Conservation (phyloP, 768 basidiomycete genomes). For the Trametes villosa region DNA sequence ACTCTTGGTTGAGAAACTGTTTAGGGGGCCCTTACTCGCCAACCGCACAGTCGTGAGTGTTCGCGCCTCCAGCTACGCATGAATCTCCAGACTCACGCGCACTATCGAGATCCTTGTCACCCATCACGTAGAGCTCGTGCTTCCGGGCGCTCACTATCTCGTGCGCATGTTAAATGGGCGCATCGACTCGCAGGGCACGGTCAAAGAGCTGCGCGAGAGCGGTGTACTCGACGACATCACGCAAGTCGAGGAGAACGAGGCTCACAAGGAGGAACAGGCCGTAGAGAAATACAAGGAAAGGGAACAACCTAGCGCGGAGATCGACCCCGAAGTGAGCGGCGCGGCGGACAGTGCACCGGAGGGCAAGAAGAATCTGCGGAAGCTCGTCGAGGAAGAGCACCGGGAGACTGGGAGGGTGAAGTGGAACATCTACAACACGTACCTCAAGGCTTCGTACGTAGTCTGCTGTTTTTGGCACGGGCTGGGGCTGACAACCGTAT, state of each 20-base stretch:
- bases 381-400: constrained; percentile 82
- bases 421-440: constrained; percentile 66
- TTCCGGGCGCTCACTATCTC: constrained; percentile 73
- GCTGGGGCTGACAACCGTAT: neutral
- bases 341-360: constrained; percentile 35
- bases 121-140: constrained; percentile 83
- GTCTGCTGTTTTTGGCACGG: neutral
- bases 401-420: constrained; percentile 82
- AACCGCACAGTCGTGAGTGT: constrained; percentile 68
- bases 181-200: constrained; percentile 73
- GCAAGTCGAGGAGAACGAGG: constrained; percentile 53
- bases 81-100: neutral
- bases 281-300: constrained; percentile 25
- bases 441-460: constrained; percentile 72
- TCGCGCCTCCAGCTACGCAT: neutral
- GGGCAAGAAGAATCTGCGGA: constrained; percentile 63
- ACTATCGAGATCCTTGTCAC: constrained; percentile 67
- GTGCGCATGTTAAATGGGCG: constrained; percentile 83
- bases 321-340: constrained; percentile 29
- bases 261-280: constrained; percentile 48
- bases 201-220: constrained; percentile 62
- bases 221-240: constrained; percentile 67
- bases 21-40: constrained; percentile 67
- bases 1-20: constrained; percentile 62
- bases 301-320: constrained; percentile 32